These are phyloP conservation scores for Aspergillus hiratsukae DNA, from an alignment of 2,329 filamentous ascomycete species.

Conservation along the genomic window DNA sequence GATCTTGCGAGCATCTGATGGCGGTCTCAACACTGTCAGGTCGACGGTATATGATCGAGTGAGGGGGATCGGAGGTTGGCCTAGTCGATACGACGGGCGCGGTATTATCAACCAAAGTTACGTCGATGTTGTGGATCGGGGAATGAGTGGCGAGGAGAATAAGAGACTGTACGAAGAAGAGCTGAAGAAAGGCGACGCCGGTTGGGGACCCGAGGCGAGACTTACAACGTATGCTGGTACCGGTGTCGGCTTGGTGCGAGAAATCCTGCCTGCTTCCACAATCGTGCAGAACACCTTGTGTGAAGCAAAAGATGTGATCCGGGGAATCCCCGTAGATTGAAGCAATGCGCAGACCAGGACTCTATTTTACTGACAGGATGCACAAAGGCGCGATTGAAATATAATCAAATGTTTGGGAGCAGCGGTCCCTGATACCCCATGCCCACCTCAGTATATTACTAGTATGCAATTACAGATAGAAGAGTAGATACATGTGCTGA, in stretches of 20 bases:
- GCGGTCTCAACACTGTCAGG: slow-evolving; percentile 47
- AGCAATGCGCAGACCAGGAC: not conserved
- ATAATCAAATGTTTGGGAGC: not conserved
- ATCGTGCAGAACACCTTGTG: slow-evolving; percentile 49
- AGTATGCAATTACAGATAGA: slow-evolving; percentile 7
- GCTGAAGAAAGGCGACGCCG: slow-evolving; percentile 46
- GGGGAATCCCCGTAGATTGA: not conserved
- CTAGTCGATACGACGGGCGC: slow-evolving; percentile 53
- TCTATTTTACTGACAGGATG: not conserved
- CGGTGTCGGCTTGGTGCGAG: slow-evolving; percentile 55
- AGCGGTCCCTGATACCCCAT: not conserved
- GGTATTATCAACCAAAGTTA: slow-evolving; percentile 55
- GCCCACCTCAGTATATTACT: slow-evolving; percentile 4
- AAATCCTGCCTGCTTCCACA: slow-evolving; percentile 46
- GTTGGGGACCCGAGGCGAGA: slow-evolving; percentile 51
- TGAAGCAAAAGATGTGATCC: slow-evolving; percentile 27
- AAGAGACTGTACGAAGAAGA: slow-evolving; percentile 45
- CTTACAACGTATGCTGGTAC: slow-evolving; percentile 61
- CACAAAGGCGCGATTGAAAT: not conserved
- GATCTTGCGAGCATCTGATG: slow-evolving; percentile 47
- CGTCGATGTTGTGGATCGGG: slow-evolving; percentile 36
- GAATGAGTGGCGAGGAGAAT: slow-evolving; percentile 39
- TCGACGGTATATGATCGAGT: slow-evolving; percentile 52
- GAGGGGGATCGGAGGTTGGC: slow-evolving; percentile 57
- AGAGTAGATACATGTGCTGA: slow-evolving; percentile 8